Conservation (phyloP, 2,329 filamentous ascomycete species). For the Chaetomium sp. region DNA sequence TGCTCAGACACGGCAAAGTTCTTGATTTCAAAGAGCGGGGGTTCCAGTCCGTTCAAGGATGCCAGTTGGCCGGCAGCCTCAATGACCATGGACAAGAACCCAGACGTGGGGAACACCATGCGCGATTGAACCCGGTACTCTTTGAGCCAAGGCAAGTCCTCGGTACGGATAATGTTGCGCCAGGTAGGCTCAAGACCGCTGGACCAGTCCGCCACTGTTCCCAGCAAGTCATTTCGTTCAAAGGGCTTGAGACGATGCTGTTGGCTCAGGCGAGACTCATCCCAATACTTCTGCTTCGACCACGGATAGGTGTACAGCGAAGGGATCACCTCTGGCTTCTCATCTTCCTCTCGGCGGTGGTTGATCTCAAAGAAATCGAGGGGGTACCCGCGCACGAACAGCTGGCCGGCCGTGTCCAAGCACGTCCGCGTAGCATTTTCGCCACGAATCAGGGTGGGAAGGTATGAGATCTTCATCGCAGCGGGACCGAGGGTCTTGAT, state of each 20-base stretch:
- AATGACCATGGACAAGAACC: constrained; percentile 36
- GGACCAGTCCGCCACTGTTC: constrained; percentile 29
- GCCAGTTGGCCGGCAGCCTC: constrained; percentile 28
- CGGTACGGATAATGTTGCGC: constrained; percentile 32
- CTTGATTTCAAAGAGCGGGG: constrained; percentile 22
- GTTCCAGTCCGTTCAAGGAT: constrained; percentile 13
- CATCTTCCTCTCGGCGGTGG: constrained; percentile 24
- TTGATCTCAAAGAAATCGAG: constrained; percentile 28
- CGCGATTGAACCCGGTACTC: constrained; percentile 44
- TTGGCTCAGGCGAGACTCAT: constrained; percentile 26
- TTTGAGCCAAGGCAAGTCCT: constrained; percentile 40
- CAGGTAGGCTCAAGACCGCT: constrained; percentile 33
- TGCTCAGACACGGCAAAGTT: constrained; percentile 27
- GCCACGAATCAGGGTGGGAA: constrained; percentile 24
- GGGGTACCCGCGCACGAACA: constrained; percentile 26
- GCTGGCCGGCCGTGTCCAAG: constrained; percentile 26
- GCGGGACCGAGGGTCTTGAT: constrained; percentile 21
- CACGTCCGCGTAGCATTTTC: constrained; percentile 20
- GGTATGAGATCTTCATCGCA: constrained; percentile 24
- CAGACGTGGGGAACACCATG: constrained; percentile 40
- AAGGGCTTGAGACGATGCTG: constrained; percentile 29
- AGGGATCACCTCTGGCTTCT: constrained; percentile 24
- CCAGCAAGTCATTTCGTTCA: constrained; percentile 31
- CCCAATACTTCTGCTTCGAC: constrained; percentile 29
- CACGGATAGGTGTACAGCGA: constrained; percentile 28